phyloP scores from a whole-genome alignment of 495 filamentous ascomycete species.

The Penicillium alfredii region DNA sequence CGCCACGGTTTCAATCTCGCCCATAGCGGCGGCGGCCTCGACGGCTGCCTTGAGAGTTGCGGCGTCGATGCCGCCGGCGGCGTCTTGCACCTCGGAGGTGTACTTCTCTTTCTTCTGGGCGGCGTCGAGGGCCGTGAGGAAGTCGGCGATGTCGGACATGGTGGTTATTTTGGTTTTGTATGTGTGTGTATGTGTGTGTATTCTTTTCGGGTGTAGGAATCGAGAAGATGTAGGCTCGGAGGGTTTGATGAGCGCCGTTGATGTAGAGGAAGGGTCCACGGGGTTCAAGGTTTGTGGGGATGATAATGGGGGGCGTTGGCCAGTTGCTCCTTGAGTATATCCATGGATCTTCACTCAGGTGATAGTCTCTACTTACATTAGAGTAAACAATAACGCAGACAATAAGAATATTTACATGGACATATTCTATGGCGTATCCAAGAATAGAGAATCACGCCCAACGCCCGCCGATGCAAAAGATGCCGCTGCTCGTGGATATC shows the following conservation, averaged over 20 bases:
- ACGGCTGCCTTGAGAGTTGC: slow-evolving; percentile 24
- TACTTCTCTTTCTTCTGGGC: slow-evolving; percentile 29
- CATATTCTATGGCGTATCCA: background rate
- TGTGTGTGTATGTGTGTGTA: slow-evolving; percentile 4
- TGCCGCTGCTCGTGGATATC: slow-evolving; percentile 6
- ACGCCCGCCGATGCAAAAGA: slow-evolving; percentile 13
- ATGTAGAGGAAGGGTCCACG: slow-evolving; percentile 18
- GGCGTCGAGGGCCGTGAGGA: slow-evolving; percentile 27
- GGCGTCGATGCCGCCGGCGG: slow-evolving; percentile 24
- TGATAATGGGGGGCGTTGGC: slow-evolving; percentile 17
- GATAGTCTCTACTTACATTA: too few species aligned
- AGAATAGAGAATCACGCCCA: too few species aligned
- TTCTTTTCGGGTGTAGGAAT: slow-evolving; percentile 1
- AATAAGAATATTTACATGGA: background rate
- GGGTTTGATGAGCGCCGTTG: slow-evolving; percentile 7
- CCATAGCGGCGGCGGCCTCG: slow-evolving; percentile 15
- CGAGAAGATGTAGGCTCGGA: background rate
- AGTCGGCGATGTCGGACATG: slow-evolving; percentile 31
- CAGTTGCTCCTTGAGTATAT: slow-evolving; percentile 12
- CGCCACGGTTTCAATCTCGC: slow-evolving; percentile 11
- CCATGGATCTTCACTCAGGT: too few species aligned
- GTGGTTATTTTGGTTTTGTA: slow-evolving; percentile 11
- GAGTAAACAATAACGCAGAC: too few species aligned
- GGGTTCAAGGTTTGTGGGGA: slow-evolving; percentile 15
- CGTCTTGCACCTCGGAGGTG: slow-evolving; percentile 28